phyloP scores from a whole-genome alignment of 345 rosid genomes.

The Sonneratia alba region DNA sequence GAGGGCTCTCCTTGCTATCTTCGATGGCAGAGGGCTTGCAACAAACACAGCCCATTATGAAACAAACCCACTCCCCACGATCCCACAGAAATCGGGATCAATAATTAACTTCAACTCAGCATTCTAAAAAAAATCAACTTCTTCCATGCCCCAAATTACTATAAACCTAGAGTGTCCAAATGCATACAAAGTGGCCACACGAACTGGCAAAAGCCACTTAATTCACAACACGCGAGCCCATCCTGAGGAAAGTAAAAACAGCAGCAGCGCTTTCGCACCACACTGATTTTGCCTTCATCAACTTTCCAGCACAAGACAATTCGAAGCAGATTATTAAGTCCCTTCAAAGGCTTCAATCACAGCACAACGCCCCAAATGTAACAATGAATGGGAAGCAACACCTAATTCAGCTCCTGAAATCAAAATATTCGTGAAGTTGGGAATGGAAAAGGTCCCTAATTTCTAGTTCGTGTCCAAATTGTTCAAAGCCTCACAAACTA shows the following conservation, averaged over 20 bases:
- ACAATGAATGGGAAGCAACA: neutral
- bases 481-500: neutral
- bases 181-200: neutral
- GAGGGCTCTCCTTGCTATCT: slow-evolving; percentile 78
- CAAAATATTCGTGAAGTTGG: neutral
- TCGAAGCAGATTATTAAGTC: neutral
- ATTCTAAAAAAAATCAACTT: neutral
- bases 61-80: slow-evolving; percentile 32
- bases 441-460: neutral
- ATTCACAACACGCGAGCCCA: neutral
- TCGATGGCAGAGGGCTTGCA: slow-evolving; percentile 85
- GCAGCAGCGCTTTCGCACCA: neutral
- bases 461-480: neutral
- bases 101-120: slow-evolving; percentile 19
- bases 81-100: slow-evolving; percentile 26
- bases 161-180: neutral
- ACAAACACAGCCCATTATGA: slow-evolving; percentile 71
- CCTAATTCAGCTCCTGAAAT: neutral
- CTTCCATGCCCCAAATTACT: neutral
- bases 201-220: neutral
- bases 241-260: neutral
- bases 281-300: neutral
- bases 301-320: neutral
- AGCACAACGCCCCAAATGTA: slow-evolving; percentile 20
- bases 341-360: slow-evolving; percentile 6